Percentiles rank a stretch among this genome's conserved stretches.
Conservation (phyloP, 495 filamentous ascomycete species). For the Podospora bellae-mahoneyi region DNA sequence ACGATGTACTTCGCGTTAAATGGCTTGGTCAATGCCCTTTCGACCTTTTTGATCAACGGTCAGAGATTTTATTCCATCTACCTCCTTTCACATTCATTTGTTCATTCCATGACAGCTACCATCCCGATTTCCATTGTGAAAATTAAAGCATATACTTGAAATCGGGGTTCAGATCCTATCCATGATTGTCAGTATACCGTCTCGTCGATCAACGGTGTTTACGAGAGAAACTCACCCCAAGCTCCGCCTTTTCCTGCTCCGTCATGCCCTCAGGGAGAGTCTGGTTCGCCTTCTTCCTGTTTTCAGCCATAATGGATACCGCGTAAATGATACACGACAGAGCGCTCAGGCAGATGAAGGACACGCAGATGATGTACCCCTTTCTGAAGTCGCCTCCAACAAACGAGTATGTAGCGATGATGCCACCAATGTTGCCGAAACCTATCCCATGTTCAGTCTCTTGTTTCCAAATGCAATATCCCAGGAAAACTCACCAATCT, state of each 20-base stretch:
- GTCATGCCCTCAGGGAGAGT: conserved; percentile 55
- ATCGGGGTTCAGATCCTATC: conserved; percentile 58
- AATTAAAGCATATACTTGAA: conserved; percentile 52
- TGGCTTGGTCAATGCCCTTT: too few relatives aligned
- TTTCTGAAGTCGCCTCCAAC: conserved; percentile 66
- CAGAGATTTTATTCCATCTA: background rate
- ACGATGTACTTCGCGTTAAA: too few relatives aligned
- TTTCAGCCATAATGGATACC: conserved; percentile 57
- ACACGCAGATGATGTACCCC: conserved; percentile 77
- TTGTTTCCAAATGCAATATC: background rate
- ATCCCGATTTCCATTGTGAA: background rate
- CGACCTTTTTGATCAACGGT: background rate
- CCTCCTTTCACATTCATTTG: background rate
- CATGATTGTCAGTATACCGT: conserved; percentile 7
- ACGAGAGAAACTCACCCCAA: conserved; percentile 43
- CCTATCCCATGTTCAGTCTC: conserved; percentile 28
- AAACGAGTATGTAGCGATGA: conserved; percentile 86
- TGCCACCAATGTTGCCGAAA: conserved; percentile 92
- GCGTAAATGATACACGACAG: conserved; percentile 60
- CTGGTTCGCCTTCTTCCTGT: conserved; percentile 58
- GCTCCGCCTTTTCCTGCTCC: conserved; percentile 68
- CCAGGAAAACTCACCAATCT: conserved; percentile 51
- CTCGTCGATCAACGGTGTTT: background rate
- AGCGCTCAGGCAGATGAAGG: conserved; percentile 66
- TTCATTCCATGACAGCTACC: background rate